phyloP scores from a whole-genome alignment of 208 protist species.

The Vickermania ingenoplastis region DNA sequence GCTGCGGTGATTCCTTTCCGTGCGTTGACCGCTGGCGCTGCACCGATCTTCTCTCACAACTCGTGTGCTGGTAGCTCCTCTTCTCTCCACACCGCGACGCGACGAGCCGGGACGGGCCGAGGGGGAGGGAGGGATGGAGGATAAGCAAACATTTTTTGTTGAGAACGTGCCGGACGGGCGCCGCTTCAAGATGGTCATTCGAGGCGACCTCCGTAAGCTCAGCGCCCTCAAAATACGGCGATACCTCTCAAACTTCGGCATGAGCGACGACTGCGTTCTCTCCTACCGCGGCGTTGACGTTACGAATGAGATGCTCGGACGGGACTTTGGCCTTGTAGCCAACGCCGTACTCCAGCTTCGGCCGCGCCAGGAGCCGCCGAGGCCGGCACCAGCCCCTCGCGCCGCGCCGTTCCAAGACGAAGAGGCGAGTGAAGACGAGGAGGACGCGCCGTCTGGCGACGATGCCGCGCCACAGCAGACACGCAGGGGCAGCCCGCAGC shows the following conservation, averaged over 20 bases:
- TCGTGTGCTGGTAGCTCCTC: too few relatives aligned
- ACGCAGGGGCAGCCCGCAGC: too few relatives aligned
- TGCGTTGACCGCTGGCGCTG: too few relatives aligned
- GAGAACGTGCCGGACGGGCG: slow-evolving; percentile 46
- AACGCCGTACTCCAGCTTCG: slow-evolving; percentile 1
- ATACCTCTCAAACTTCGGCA: slow-evolving; percentile 64
- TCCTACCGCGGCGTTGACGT: slow-evolving; percentile 27
- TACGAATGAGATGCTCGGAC: slow-evolving; percentile 43
- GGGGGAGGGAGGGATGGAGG: too few relatives aligned
- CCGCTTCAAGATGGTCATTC: slow-evolving; percentile 84
- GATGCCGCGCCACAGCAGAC: too few relatives aligned
- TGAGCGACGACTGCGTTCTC: slow-evolving; percentile 38
- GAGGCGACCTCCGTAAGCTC: slow-evolving; percentile 56
- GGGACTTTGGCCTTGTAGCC: slow-evolving; percentile 37
- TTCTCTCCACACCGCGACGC: background rate
- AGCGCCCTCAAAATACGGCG: slow-evolving; percentile 69
- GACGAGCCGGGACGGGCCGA: background rate
- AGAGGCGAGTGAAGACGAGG: background rate
- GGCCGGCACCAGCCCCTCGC: background rate
- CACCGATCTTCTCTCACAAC: too few relatives aligned
- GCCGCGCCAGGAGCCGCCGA: background rate
- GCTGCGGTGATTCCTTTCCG: too few relatives aligned
- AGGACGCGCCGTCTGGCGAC: background rate
- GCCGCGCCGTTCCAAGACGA: background rate
- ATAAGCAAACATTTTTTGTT: slow-evolving; percentile 67